Base-by-base conservation (phyloP, 306 rosid genomes). In the Astragalus glycyphyllos region DNA sequence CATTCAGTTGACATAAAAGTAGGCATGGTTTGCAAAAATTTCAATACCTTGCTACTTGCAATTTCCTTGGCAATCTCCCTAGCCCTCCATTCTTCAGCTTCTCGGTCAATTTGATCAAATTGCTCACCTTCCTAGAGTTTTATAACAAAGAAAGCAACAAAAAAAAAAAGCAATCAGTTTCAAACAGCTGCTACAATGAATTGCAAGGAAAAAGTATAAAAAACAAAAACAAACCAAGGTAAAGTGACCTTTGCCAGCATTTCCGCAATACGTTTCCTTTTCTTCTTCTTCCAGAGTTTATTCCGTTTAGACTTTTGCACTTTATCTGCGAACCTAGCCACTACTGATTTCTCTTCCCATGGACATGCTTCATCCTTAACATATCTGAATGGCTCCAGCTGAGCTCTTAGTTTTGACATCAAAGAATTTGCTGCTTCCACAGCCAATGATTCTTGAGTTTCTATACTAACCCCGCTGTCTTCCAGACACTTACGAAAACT, bases 81-180 rank as follows among this genome's bases (percentile, higher is more conserved):
- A 31, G 87, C 91, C 72, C 89, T 84, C 97, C 98, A 94, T 64
- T 94, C 96, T 79, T 90, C 92, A 48, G 98, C 98, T 84, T 90
- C 90, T 50, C 51, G 81, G 81, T 90, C 89, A 37, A 82, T 88
- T 80, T 48, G 84, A 20, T 83, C 85, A 79, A 84, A 90, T 68
- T 58, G 58, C 71, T 84, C 90, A 11, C 1, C 69, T 63, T 84
- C 92, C 98, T 90, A 59, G 5, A 49, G 55, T 60, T 71, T 83
- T 69, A 35, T 32, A 1, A 72, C 37, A 56, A 16, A 50, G 15
- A 60, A 71, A 73, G 10, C 17, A 78, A 17, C 51, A 48, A 59
- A 69, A 23, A 59, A 69, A 23, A 59, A 69, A 44, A 59, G 38
- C 59, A 10, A 66, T 17, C 50, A 51, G 58, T 44, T 46, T 46